Percentiles rank a stretch among this genome's conserved stretches.
Evolutionary conservation across 1,284 basidiomycete species (phyloP).

Genomic region (Cystobasidium slooffiae): DNA sequence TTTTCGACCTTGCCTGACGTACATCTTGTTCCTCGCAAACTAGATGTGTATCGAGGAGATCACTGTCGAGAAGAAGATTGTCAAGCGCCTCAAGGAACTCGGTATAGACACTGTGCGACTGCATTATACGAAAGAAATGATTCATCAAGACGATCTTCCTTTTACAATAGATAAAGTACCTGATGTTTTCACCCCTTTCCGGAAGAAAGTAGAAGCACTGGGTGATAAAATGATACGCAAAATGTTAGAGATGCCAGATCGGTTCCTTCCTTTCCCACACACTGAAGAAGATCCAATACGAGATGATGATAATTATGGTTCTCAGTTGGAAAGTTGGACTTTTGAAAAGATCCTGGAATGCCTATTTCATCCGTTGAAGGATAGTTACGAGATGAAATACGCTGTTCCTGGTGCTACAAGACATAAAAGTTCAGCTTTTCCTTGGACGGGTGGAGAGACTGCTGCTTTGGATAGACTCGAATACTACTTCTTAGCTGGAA

Average conservation of each 20-base stretch:
- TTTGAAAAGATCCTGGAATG: constrained; percentile 48
- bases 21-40: too few relatives aligned
- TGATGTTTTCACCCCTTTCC: constrained; percentile 62
- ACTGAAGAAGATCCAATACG: constrained; percentile 28
- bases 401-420: constrained; percentile 43
- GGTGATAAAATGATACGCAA: constrained; percentile 55
- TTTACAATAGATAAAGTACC: constrained; percentile 59
- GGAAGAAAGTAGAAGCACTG: constrained; percentile 60
- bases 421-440: constrained; percentile 57
- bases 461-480: constrained; percentile 58
- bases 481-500: constrained; percentile 57
- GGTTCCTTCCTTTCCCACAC: constrained; percentile 56
- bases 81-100: constrained; percentile 47
- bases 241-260: constrained; percentile 46
- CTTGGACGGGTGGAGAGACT: constrained; percentile 60
- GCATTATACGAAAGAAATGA: constrained; percentile 56
- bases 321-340: constrained; percentile 34
- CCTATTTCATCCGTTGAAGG: constrained; percentile 54
- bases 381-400: constrained; percentile 52
- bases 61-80: constrained; percentile 48
- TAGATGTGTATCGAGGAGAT: constrained; percentile 55
- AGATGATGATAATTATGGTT: constrained; percentile 44
- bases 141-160: constrained; percentile 59
- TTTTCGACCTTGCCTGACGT: too few relatives aligned
- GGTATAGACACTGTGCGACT: constrained; percentile 51